Percentiles rank a stretch among this genome's conserved stretches.
Evolutionary conservation across 352 stramenopile species (phyloP).

Genomic region (Globisporangium irregulare): DNA sequence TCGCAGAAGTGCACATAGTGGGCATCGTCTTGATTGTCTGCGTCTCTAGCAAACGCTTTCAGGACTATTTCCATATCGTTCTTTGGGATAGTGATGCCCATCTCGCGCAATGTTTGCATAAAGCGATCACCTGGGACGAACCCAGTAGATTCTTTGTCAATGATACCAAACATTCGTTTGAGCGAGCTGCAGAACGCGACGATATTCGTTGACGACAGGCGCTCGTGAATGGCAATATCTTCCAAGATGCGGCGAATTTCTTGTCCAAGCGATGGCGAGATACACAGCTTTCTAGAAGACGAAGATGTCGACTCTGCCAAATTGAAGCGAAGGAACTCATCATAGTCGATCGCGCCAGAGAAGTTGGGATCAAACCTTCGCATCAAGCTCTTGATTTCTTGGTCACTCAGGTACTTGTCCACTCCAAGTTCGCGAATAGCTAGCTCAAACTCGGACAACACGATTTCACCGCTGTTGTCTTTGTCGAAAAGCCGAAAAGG

Average conservation of each 20-base stretch:
- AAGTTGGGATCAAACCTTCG: slow-evolving; percentile 69
- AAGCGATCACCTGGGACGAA: slow-evolving; percentile 45
- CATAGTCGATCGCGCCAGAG: slow-evolving; percentile 63
- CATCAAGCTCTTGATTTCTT: slow-evolving; percentile 82
- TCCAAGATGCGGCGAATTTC: slow-evolving; percentile 41
- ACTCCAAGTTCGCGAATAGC: slow-evolving; percentile 68
- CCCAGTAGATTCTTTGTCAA: slow-evolving; percentile 69
- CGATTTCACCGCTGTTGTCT: slow-evolving; percentile 59
- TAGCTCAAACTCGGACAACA: slow-evolving; percentile 70
- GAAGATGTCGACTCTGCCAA: slow-evolving; percentile 59
- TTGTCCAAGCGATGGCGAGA: slow-evolving; percentile 8
- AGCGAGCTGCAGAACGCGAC: slow-evolving; percentile 59
- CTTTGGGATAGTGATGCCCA: slow-evolving; percentile 44
- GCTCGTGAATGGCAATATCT: slow-evolving; percentile 47
- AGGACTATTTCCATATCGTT: slow-evolving; percentile 41
- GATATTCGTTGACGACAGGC: slow-evolving; percentile 38
- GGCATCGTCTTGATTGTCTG: slow-evolving; percentile 27
- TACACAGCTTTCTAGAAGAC: slow-evolving; percentile 21
- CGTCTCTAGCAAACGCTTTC: slow-evolving; percentile 36
- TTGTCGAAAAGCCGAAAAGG: slow-evolving; percentile 78
- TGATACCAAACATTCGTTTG: slow-evolving; percentile 79
- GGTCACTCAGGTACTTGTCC: slow-evolving; percentile 63
- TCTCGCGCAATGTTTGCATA: slow-evolving; percentile 55
- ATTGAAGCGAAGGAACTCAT: slow-evolving; percentile 80
- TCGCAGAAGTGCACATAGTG: slow-evolving; percentile 63